Conservation (phyloP, 2,329 filamentous ascomycete species). For the Arthrobotrys sphaeroides region DNA sequence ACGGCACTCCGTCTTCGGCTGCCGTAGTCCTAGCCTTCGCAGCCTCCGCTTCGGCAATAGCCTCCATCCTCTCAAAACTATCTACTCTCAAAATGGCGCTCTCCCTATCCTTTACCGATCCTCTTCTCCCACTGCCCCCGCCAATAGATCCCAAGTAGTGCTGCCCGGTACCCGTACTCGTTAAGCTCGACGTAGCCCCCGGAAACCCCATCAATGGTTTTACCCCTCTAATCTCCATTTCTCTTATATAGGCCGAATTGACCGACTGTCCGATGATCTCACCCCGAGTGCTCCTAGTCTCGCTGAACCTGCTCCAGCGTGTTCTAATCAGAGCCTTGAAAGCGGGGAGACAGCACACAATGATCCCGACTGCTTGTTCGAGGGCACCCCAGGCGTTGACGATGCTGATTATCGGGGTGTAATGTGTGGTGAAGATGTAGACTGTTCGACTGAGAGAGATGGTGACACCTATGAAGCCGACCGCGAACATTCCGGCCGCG, state of each 20-base stretch:
- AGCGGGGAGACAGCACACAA: conserved; percentile 32
- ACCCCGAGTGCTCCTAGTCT: neutral
- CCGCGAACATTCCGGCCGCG: conserved; percentile 4
- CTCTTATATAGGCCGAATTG: neutral
- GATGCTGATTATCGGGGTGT: conserved; percentile 17
- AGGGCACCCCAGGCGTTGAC: conserved; percentile 26
- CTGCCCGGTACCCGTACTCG: neutral
- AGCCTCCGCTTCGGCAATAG: neutral
- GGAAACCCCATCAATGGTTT: neutral
- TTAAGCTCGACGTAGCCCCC: neutral
- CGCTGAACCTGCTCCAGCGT: neutral
- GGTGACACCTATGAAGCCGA: conserved; percentile 24
- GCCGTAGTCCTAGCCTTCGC: neutral
- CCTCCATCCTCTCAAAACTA: conserved; percentile 22
- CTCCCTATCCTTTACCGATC: conserved; percentile 8
- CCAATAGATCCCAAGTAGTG: neutral
- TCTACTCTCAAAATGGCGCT: conserved; percentile 22
- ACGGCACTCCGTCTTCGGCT: neutral
- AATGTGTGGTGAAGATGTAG: conserved; percentile 24
- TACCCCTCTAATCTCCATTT: neutral
- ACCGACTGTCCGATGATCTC: neutral
- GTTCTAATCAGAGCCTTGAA: conserved; percentile 19
- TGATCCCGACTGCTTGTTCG: conserved; percentile 22
- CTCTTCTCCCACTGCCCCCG: neutral
- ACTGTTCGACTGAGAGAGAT: conserved; percentile 11